phyloP scores from a whole-genome alignment of 345 rosid genomes.

The Acer negundo region DNA sequence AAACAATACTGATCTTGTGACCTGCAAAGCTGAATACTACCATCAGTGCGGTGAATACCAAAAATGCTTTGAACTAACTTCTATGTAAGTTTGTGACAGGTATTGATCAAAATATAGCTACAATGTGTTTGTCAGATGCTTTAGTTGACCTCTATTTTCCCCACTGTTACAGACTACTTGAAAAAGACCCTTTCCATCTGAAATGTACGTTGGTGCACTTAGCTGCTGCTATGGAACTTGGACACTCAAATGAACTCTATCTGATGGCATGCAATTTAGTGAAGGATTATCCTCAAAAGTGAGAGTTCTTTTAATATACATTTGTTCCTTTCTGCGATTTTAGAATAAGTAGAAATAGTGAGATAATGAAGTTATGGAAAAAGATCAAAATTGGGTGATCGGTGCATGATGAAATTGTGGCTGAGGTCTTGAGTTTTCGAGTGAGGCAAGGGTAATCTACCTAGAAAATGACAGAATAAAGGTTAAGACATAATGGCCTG shows the following conservation, averaged over 20 bases:
- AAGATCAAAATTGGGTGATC: neutral
- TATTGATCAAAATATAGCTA: conserved; percentile 20
- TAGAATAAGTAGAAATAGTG: neutral
- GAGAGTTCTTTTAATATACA: conserved; percentile 32
- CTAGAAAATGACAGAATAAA: neutral
- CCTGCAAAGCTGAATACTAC: conserved; percentile 97
- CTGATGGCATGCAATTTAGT: conserved; percentile 94
- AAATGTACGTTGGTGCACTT: conserved; percentile 87
- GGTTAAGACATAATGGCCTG: neutral
- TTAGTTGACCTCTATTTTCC: conserved; percentile 21
- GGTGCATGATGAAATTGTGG: neutral
- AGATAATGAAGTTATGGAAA: neutral
- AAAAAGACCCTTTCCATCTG: conserved; percentile 95
- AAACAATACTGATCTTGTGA: conserved; percentile 80
- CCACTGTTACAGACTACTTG: conserved; percentile 65
- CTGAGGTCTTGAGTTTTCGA: neutral
- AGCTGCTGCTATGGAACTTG: conserved; percentile 95
- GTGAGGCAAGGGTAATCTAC: neutral
- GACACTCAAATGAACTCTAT: conserved; percentile 95
- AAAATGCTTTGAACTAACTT: conserved; percentile 89
- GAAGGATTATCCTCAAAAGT: conserved; percentile 96
- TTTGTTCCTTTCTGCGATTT: neutral
- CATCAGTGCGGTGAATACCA: conserved; percentile 95
- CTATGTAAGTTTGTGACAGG: conserved; percentile 55
- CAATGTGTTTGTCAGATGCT: conserved; percentile 11